Conservation (phyloP, 2,329 filamentous ascomycete species). For the Fusarium verticillioides region DNA sequence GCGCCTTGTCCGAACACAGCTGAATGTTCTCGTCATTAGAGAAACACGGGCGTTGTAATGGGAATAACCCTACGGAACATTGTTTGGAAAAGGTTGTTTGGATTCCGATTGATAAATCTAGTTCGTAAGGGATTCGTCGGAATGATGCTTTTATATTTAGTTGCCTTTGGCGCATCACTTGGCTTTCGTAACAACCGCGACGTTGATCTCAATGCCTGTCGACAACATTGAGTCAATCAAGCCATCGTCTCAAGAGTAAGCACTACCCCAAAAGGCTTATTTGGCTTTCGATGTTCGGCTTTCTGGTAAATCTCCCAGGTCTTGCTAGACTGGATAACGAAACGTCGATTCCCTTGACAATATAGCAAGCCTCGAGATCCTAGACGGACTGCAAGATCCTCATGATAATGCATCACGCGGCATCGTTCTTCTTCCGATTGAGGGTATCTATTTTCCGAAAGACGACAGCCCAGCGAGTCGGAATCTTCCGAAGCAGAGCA, state of each 20-base stretch:
- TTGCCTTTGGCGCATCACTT: neutral
- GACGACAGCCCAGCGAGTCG: accelerated
- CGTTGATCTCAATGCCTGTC: neutral
- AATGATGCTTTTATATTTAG: neutral
- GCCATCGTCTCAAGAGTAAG: neutral
- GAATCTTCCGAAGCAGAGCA: accelerated
- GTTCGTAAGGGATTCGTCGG: neutral
- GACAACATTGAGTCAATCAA: neutral
- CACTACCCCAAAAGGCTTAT: accelerated
- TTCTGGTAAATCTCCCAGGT: accelerated
- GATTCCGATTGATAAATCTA: neutral
- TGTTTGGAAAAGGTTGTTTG: neutral
- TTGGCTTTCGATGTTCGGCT: accelerated
- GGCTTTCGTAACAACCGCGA: neutral
- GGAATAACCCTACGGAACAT: neutral
- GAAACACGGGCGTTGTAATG: neutral
- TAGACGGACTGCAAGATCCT: neutral
- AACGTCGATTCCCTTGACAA: accelerated
- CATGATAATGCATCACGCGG: too few species aligned
- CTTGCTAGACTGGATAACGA: neutral
- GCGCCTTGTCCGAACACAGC: neutral
- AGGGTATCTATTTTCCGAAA: neutral
- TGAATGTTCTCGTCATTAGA: too few species aligned
- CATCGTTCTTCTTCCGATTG: too few species aligned
- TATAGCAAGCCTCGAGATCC: accelerated